Evolutionary conservation across 2,329 filamentous ascomycete species (phyloP).

Genomic region (Dothiorella sarmentorum): DNA sequence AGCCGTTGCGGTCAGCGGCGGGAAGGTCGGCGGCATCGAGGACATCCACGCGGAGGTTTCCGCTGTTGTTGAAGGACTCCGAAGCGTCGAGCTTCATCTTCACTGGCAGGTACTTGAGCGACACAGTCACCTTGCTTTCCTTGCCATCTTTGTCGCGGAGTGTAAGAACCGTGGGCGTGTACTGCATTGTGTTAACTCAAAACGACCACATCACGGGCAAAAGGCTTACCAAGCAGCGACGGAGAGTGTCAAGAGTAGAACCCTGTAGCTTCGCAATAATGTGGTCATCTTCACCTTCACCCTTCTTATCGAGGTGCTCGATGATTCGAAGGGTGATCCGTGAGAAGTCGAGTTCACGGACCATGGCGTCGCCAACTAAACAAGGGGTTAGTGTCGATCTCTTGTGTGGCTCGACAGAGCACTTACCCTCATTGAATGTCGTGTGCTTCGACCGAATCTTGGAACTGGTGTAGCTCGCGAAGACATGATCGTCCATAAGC

Average conservation of each 20-base stretch:
- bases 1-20: constrained; percentile 91
- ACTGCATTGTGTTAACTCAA: constrained; percentile 34
- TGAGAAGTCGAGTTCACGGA: constrained; percentile 96
- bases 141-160: constrained; percentile 75
- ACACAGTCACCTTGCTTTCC: constrained; percentile 78
- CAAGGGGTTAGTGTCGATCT: constrained; percentile 25
- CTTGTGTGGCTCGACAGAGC: not conserved
- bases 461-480: constrained; percentile 80
- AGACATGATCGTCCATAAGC: constrained; percentile 90
- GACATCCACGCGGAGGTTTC: constrained; percentile 88
- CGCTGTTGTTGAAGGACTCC: constrained; percentile 99
- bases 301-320: constrained; percentile 72
- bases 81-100: constrained; percentile 90
- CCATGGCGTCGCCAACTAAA: constrained; percentile 79
- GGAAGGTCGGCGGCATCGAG: constrained; percentile 85
- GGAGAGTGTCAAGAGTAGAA: constrained; percentile 80
- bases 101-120: constrained; percentile 90
- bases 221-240: constrained; percentile 62
- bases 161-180: constrained; percentile 81
- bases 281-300: constrained; percentile 66
- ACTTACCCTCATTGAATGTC: constrained; percentile 75
- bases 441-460: constrained; percentile 66
- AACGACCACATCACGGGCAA: constrained; percentile 44
- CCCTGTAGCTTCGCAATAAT: constrained; percentile 79
- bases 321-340: constrained; percentile 83